Evolutionary conservation across 805 yeast genomes (phyloP).

Genomic region (Soucietia sequanensis): DNA sequence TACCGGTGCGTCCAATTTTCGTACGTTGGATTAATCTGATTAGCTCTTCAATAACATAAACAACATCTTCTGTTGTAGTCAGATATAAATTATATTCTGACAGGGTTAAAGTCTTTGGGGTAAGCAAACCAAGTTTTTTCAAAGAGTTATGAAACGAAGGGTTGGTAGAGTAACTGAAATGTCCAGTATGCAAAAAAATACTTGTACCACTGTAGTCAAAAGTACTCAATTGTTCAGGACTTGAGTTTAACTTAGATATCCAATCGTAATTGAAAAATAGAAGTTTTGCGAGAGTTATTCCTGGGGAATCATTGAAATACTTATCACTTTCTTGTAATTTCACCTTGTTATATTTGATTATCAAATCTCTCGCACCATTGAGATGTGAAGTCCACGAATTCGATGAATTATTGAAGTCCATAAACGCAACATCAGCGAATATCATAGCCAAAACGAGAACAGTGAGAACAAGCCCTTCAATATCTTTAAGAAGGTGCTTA

Average conservation of each 20-base stretch:
- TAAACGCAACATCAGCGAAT: constrained; percentile 20
- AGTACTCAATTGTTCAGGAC: background rate
- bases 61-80: constrained; percentile 2
- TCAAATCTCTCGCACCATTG: constrained; percentile 24
- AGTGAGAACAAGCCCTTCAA: constrained; percentile 24
- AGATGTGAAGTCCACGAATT: constrained; percentile 23
- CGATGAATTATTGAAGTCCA: constrained; percentile 8
- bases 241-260: constrained; percentile 1
- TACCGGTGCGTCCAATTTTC: background rate
- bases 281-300: constrained; percentile 1
- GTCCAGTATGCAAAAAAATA: background rate
- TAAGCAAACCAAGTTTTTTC: constrained; percentile 1
- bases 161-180: background rate
- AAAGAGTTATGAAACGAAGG: constrained; percentile 1
- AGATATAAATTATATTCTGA: background rate
- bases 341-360: constrained; percentile 16
- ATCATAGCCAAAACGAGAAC: constrained; percentile 21
- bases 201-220: background rate
- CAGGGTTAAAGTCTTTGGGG: constrained; percentile 2
- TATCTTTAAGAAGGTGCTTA: constrained; percentile 13
- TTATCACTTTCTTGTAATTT: background rate
- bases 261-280: constrained; percentile 1
- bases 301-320: constrained; percentile 1
- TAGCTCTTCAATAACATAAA: constrained; percentile 1
- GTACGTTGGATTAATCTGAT: background rate